Conservation (phyloP, 306 rosid species). For the Fragaria iinumae region DNA sequence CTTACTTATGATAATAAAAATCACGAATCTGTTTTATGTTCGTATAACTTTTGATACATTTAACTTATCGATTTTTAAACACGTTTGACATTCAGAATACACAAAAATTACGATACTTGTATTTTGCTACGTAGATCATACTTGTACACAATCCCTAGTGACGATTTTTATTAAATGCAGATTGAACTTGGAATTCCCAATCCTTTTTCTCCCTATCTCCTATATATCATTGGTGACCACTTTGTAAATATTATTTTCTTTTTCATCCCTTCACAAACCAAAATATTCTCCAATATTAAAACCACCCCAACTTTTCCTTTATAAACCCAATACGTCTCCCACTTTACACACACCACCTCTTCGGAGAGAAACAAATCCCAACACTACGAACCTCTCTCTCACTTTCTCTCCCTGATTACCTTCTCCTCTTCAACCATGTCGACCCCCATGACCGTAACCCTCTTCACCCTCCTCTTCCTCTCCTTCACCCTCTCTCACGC, state of each 20-base stretch:
- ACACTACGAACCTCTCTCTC: background rate
- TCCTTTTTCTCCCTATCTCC: background rate
- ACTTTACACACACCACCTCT: background rate
- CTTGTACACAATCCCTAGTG: background rate
- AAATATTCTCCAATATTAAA: background rate
- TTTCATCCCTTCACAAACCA: background rate
- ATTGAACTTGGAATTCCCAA: background rate
- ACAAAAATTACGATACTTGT: too few relatives aligned
- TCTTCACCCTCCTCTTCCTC: constrained; percentile 34
- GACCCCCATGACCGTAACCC: background rate
- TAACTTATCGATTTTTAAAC: too few relatives aligned
- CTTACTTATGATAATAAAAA: too few relatives aligned
- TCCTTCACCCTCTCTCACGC: constrained; percentile 30
- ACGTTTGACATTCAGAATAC: background rate
- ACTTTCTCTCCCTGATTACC: background rate
- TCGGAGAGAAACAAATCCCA: background rate
- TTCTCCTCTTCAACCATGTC: constrained; percentile 36
- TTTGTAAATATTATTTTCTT: background rate
- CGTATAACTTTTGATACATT: too few relatives aligned
- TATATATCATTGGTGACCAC: background rate
- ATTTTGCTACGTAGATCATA: background rate
- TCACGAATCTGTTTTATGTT: too few relatives aligned
- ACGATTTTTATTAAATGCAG: background rate
- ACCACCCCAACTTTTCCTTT: background rate
- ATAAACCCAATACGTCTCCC: constrained; percentile 5